phyloP scores from a whole-genome alignment of 768 basidiomycete genomes.

The Aureoboletus auriporus region DNA sequence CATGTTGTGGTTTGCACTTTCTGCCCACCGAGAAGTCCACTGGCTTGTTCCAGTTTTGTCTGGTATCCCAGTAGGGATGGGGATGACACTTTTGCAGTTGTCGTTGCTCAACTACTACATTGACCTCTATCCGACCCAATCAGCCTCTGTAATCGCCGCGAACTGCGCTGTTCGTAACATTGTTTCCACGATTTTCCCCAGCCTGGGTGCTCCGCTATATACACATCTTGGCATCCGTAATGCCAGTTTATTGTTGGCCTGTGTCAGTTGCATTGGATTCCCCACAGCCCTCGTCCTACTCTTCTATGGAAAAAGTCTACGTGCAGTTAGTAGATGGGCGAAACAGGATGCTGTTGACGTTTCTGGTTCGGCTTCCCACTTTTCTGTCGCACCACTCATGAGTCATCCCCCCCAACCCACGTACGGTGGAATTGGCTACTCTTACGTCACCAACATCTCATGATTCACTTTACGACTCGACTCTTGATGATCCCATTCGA shows the following conservation, averaged over 20 bases:
- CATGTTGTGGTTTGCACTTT: constrained; percentile 25
- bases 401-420: constrained; percentile 2
- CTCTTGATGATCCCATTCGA: background rate
- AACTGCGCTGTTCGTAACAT: constrained; percentile 17
- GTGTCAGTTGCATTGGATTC: constrained; percentile 18
- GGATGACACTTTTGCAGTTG: constrained; percentile 27
- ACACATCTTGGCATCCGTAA: constrained; percentile 13
- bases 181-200: constrained; percentile 15
- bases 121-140: constrained; percentile 28
- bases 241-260: constrained; percentile 18
- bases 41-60: constrained; percentile 16
- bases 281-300: constrained; percentile 14
- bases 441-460: background rate
- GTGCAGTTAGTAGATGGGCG: constrained; percentile 17
- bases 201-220: constrained; percentile 18
- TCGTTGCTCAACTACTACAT: constrained; percentile 28
- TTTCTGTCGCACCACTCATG: constrained; percentile 5
- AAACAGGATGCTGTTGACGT: constrained; percentile 11
- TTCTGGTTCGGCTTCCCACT: background rate
- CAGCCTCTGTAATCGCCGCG: constrained; percentile 27
- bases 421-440: constrained; percentile 10
- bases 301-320: constrained; percentile 12
- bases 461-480: background rate
- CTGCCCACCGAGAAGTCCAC: constrained; percentile 13
- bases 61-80: constrained; percentile 25